These are phyloP conservation scores for Amaranthus hypochondriacus DNA, from an alignment of 148 eudicot species.

Conservation along the genomic window DNA sequence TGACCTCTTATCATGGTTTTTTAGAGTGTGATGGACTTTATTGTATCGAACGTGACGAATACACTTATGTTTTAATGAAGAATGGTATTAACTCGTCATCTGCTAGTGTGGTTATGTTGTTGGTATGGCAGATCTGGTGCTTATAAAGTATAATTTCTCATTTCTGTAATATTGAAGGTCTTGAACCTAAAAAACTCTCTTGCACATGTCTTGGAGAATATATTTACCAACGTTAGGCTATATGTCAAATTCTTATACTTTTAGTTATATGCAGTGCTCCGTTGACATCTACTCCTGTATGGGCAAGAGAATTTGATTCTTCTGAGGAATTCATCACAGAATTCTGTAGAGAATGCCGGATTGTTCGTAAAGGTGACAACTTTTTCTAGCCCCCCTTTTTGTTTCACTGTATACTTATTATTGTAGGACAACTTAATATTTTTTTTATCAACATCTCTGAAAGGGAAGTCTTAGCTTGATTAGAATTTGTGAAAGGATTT, in stretches of 20 bases:
- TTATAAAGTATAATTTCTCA: not conserved
- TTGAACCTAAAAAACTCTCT: not conserved
- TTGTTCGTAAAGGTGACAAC: constrained; percentile 87
- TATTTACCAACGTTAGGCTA: not conserved
- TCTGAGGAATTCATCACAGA: constrained; percentile 95
- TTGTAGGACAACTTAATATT: not conserved
- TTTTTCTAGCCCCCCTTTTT: not conserved
- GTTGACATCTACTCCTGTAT: constrained; percentile 82
- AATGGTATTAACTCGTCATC: not conserved
- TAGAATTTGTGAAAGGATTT: not conserved
- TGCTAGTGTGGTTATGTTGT: not conserved
- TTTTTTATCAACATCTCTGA: not conserved
- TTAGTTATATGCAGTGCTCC: constrained; percentile 70
- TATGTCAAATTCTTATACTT: constrained; percentile 23
- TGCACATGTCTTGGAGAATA: not conserved
- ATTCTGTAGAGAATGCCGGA: constrained; percentile 98
- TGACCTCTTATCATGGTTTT: not conserved
- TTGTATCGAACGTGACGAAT: no score
- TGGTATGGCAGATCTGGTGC: constrained; percentile 5
- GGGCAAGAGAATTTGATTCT: constrained; percentile 88
- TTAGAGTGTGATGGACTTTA: not conserved
- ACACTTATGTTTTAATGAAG: not conserved
- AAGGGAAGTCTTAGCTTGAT: not conserved
- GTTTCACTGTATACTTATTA: not conserved
- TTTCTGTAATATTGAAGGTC: constrained; percentile 1